Conservation (phyloP, 352 stramenopile genomes). For the Globisporangium solare region DNA sequence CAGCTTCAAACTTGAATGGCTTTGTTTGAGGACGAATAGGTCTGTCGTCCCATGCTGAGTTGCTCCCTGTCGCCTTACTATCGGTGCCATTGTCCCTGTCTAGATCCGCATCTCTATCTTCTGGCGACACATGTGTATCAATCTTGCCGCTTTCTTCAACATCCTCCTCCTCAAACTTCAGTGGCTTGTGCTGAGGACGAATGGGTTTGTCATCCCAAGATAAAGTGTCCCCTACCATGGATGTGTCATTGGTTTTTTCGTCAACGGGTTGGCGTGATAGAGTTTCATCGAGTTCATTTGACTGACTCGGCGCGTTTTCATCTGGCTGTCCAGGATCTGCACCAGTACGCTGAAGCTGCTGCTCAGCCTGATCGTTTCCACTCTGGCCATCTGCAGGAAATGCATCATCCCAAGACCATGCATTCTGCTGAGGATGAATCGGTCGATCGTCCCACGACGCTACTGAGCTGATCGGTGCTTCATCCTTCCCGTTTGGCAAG, state of each 20-base stretch:
- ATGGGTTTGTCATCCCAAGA: constrained; percentile 18
- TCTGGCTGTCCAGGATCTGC: not conserved
- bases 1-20: not conserved
- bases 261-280: not conserved
- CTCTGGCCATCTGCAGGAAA: not conserved
- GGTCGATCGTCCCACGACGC: constrained; percentile 15
- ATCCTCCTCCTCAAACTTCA: not conserved
- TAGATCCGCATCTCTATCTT: not conserved
- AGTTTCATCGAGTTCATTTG: not conserved
- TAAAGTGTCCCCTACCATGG: not conserved
- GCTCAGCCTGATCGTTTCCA: not conserved
- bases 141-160: not conserved
- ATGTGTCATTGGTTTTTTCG: not conserved
- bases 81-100: not conserved
- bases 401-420: not conserved
- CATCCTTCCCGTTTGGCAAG: not conserved
- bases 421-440: constrained; percentile 8
- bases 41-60: constrained; percentile 12
- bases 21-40: constrained; percentile 9
- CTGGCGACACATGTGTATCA: not conserved
- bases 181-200: constrained; percentile 3
- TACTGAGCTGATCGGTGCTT: not conserved
- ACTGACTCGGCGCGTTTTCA: not conserved
- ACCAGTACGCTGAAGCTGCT: not conserved
- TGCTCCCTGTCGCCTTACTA: not conserved